Evolutionary conservation across 2,329 filamentous ascomycete species (phyloP).

Genomic region (Paecilomyces sp.): DNA sequence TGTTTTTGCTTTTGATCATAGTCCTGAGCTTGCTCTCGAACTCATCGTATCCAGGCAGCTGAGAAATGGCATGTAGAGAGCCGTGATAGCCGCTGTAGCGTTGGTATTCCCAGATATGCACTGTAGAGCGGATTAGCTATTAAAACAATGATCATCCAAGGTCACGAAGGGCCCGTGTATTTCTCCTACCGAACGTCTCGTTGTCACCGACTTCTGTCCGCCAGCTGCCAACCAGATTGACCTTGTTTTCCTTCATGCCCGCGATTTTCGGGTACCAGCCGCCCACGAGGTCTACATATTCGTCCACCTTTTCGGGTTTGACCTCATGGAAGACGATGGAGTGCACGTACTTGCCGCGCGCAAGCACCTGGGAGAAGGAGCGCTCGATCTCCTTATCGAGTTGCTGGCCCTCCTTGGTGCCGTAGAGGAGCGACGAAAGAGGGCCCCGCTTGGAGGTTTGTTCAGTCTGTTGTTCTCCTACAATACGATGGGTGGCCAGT

Average conservation of each 20-base stretch:
- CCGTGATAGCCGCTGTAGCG: conserved; percentile 93
- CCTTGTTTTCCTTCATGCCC: conserved; percentile 75
- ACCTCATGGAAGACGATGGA: conserved; percentile 96
- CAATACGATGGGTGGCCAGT: conserved; percentile 47
- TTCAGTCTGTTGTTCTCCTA: conserved; percentile 52
- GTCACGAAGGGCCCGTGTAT: neutral
- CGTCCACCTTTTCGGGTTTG: conserved; percentile 89
- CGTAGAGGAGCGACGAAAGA: conserved; percentile 86
- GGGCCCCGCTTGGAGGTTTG: conserved; percentile 61
- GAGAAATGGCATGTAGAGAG: conserved; percentile 76
- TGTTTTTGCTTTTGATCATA: conserved; percentile 77
- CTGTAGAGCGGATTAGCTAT: conserved; percentile 41
- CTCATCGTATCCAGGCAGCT: conserved; percentile 72
- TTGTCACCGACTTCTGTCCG: conserved; percentile 95
- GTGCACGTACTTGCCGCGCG: conserved; percentile 95
- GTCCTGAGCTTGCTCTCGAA: conserved; percentile 80
- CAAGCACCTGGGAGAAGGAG: conserved; percentile 90
- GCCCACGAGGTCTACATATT: conserved; percentile 85
- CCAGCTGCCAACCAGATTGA: conserved; percentile 96
- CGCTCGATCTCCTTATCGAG: conserved; percentile 93
- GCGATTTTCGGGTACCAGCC: conserved; percentile 91
- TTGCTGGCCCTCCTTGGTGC: conserved; percentile 89
- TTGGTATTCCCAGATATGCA: conserved; percentile 99
- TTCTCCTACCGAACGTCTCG: conserved; percentile 77
- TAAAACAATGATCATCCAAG: neutral